Conservation (phyloP, 306 rosid species). For the Vigna unguiculata region DNA sequence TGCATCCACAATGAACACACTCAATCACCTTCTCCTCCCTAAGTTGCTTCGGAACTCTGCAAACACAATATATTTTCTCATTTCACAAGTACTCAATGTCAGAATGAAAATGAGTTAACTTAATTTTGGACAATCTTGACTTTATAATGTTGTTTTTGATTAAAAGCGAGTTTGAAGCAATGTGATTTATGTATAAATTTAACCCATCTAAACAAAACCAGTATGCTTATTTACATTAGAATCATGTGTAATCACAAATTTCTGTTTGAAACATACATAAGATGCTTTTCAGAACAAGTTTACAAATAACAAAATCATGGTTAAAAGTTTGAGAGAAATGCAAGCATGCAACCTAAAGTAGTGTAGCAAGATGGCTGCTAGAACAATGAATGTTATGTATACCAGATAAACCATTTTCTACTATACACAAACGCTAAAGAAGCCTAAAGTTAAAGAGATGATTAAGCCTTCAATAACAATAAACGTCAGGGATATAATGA, state of each 20-base stretch:
- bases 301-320: not conserved
- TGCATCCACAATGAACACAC: constrained; percentile 90
- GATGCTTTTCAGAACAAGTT: not conserved
- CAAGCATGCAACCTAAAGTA: not conserved
- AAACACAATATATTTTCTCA: constrained; percentile 59
- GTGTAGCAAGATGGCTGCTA: not conserved
- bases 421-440: not conserved
- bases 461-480: not conserved
- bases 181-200: not conserved
- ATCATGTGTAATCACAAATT: not conserved
- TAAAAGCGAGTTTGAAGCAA: not conserved
- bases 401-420: not conserved
- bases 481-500: not conserved
- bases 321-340: not conserved
- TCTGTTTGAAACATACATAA: not conserved
- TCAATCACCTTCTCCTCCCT: constrained; percentile 91
- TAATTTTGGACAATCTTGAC: not conserved
- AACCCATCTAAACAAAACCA: not conserved
- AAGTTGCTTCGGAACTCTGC: constrained; percentile 88
- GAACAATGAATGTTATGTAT: not conserved
- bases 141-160: not conserved
- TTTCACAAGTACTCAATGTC: not conserved
- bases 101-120: not conserved
- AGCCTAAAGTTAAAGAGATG: not conserved
- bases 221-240: not conserved